Base-by-base conservation (phyloP, 2,329 filamentous ascomycete species). In the Aspergillus nomiae region DNA sequence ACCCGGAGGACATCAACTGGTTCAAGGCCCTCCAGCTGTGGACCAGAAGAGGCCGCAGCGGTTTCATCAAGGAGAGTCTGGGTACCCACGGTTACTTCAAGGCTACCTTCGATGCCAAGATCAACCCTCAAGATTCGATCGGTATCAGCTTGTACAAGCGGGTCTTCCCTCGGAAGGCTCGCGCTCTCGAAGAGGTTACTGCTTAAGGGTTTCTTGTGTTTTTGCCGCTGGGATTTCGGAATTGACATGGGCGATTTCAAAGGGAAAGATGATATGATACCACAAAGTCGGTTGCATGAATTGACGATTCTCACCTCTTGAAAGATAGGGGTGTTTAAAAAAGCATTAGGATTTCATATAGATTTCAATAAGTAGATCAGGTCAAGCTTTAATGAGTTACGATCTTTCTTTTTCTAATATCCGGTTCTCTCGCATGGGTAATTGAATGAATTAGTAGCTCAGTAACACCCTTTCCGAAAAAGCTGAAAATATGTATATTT, bases 81-180 rank as follows among this genome's bases (percentile, higher is more conserved):
- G 95, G 95, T 71, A 99, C 95, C 41, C 95, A 99, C 78, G 95
- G 95, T n/a, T 99, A 99, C 82, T 98, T 98, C 86, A 99, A 99
- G 85, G 95, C 95, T 14, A 97, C 91, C 2, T 99, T 99, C 81
- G 96, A 99, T 77, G 92, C 90, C 14, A 92, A 91, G 76, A 94
- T 99, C 77, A 98, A 97, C 78, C 94, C 95, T 1, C 92, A 97
- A 80, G 95, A 99, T 80, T 89, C 93, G 3, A 89, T 99, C 54
- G 95, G 92, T 56, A 91, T 98, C 66, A 96, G 92, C 80, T 76
- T 95, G 73, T 95, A 94, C 76, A 95, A 95, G 85, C 83, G 91
- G 26, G 88, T 94, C 64, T 95, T 90, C 85, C 95, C 95, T 9
- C 85, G 94, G 63, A 84, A 84, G 66, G 89, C 92, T 21, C 78